Evolutionary conservation across 805 yeast genomes (phyloP).

Genomic region (Candida coleopterorum): DNA sequence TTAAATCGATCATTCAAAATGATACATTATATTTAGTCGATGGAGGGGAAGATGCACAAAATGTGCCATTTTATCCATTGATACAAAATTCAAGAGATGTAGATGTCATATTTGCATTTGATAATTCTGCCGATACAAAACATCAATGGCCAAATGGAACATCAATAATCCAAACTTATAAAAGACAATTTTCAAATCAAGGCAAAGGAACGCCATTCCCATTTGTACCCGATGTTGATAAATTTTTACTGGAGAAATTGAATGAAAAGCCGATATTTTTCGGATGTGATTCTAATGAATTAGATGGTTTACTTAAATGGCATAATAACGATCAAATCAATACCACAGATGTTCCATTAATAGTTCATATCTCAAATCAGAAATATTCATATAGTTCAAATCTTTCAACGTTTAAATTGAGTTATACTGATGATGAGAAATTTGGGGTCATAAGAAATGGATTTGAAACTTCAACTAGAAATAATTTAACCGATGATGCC

Average conservation of each 20-base stretch:
- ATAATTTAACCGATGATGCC: slow-evolving; percentile 60
- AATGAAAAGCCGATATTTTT: slow-evolving; percentile 73
- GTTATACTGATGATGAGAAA: slow-evolving; percentile 55
- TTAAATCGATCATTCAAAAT: slow-evolving; percentile 16
- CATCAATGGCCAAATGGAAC: slow-evolving; percentile 36
- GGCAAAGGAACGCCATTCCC: slow-evolving; percentile 69
- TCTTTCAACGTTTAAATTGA: slow-evolving; percentile 66
- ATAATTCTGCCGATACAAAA: slow-evolving; percentile 22
- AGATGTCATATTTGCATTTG: slow-evolving; percentile 41
- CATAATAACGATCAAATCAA: slow-evolving; percentile 40
- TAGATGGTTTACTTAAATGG: slow-evolving; percentile 25
- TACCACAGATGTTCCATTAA: slow-evolving; percentile 56
- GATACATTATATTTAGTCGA: slow-evolving; percentile 29
- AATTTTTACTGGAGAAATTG: slow-evolving; percentile 56
- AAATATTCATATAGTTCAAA: slow-evolving; percentile 64
- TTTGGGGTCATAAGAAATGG: slow-evolving; percentile 66
- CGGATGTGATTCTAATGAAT: slow-evolving; percentile 60
- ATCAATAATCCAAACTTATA: slow-evolving; percentile 29
- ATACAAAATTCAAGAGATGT: slow-evolving; percentile 22
- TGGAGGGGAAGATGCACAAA: slow-evolving; percentile 39
- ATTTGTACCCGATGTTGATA: slow-evolving; percentile 65
- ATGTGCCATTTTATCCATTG: slow-evolving; percentile 34
- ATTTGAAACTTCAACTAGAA: slow-evolving; percentile 60
- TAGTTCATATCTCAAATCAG: slow-evolving; percentile 71
- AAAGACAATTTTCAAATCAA: slow-evolving; percentile 33